Percentiles rank a stretch among this genome's conserved stretches.
These are phyloP conservation scores for Sonneratia caseolaris DNA, from an alignment of 345 rosid genomes.

Conservation along the genomic window DNA sequence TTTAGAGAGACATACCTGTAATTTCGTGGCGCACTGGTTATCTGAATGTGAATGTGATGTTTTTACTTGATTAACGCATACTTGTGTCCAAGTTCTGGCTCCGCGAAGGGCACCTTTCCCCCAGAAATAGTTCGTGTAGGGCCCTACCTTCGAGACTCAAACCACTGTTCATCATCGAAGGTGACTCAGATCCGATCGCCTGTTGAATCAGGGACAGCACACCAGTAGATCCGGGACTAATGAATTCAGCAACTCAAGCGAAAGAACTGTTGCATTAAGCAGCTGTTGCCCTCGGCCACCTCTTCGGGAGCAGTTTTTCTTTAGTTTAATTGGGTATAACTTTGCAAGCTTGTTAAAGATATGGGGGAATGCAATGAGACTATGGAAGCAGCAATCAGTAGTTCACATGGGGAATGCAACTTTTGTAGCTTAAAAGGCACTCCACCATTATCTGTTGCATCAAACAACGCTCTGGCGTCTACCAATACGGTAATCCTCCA, in stretches of 20 bases:
- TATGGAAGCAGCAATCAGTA: neutral
- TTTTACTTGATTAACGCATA: neutral
- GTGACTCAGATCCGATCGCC: too few relatives aligned
- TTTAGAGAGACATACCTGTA: neutral
- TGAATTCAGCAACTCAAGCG: too few relatives aligned
- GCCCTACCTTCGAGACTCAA: neutral
- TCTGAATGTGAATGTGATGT: neutral
- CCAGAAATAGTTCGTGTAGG: neutral
- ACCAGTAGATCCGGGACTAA: too few relatives aligned
- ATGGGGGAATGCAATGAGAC: neutral
- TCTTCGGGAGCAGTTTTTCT: neutral
- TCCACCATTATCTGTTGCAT: neutral
- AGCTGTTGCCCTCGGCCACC: neutral
- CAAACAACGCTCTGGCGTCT: neutral
- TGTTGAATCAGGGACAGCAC: too few relatives aligned
- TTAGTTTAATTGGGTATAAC: neutral
- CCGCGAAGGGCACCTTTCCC: neutral
- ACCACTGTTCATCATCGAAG: too few relatives aligned
- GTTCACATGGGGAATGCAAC: neutral
- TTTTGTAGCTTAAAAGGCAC: slow-evolving; percentile 3
- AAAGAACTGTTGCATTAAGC: neutral
- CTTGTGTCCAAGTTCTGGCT: neutral
- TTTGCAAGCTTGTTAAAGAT: neutral
- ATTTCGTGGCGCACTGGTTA: neutral
- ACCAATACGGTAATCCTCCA: neutral